phyloP scores from a whole-genome alignment of 1,284 basidiomycete genomes.

The Rhizoctonia solani region DNA sequence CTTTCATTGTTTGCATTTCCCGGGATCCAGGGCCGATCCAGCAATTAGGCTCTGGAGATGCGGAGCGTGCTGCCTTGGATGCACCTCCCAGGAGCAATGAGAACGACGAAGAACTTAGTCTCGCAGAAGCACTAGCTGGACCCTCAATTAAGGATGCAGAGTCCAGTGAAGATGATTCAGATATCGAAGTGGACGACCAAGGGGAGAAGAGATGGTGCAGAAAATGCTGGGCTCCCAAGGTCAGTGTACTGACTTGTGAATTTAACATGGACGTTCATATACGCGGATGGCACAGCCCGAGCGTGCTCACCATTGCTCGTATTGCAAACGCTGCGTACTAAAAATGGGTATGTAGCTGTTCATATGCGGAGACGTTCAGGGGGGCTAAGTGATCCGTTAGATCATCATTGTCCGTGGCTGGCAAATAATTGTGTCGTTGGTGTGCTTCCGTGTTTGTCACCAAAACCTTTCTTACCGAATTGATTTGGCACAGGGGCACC shows the following conservation, averaged over 20 bases:
- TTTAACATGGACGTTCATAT: conserved; percentile 46
- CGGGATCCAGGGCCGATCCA: conserved; percentile 69
- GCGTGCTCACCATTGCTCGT: conserved; percentile 78
- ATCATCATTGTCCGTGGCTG: conserved; percentile 91
- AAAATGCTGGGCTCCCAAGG: conserved; percentile 45
- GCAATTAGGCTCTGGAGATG: conserved; percentile 36
- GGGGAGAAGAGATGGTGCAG: conserved; percentile 64
- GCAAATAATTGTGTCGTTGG: conserved; percentile 76
- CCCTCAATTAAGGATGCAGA: not conserved
- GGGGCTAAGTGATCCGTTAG: conserved; percentile 48
- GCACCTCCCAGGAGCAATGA: conserved; percentile 8
- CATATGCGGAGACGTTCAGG: conserved; percentile 37
- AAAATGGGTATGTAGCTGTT: conserved; percentile 70
- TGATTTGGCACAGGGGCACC: conserved; percentile 61
- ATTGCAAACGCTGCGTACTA: conserved; percentile 77
- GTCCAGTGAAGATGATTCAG: conserved; percentile 25
- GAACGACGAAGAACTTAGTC: conserved; percentile 49
- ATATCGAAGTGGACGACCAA: conserved; percentile 34
- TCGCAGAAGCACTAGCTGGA: conserved; percentile 59
- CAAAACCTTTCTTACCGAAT: not conserved
- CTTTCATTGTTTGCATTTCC: conserved; percentile 68
- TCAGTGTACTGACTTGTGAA: not conserved
- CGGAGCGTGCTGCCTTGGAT: conserved; percentile 36
- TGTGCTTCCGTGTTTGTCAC: conserved; percentile 35
- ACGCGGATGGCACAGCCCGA: conserved; percentile 80